A percentile compares a stretch with the other conserved stretches of the same genome.
Evolutionary conservation across 2,329 filamentous ascomycete genomes (phyloP).

Genomic region (Cordyceps javanica): DNA sequence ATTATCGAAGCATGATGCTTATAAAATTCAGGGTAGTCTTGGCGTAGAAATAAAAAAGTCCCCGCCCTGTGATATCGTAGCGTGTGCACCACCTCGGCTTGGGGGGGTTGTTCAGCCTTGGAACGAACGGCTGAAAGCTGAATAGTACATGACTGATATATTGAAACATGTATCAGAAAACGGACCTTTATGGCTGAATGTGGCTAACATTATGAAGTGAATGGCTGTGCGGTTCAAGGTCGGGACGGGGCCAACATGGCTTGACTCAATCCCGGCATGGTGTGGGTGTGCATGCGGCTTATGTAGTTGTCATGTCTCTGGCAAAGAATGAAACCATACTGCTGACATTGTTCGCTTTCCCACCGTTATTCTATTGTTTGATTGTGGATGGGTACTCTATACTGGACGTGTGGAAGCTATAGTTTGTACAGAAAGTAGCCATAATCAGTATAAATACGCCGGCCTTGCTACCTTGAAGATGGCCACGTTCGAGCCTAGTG

Average conservation of each 20-base stretch:
- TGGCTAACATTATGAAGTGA: neutral
- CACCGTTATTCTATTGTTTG: neutral
- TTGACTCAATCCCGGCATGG: no score
- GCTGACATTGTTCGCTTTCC: neutral
- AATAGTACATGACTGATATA: neutral
- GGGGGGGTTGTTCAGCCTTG: neutral
- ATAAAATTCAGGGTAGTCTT: neutral
- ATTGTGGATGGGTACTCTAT: neutral
- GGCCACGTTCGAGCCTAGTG: neutral
- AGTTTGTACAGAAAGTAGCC: neutral
- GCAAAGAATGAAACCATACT: no score
- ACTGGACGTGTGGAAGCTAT: neutral
- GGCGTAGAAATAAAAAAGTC: neutral
- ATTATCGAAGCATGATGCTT: neutral
- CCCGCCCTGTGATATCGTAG: neutral
- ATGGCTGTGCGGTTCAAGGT: neutral
- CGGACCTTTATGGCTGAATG: neutral
- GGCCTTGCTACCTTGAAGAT: neutral
- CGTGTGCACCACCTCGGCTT: neutral
- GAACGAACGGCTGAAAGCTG: neutral
- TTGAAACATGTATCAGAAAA: neutral
- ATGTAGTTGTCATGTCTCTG: no score
- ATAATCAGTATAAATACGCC: neutral
- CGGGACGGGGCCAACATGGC: no score
- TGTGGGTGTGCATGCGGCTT: no score